Conservation (phyloP, 805 yeast species). For the Monosporozyma solicola region DNA sequence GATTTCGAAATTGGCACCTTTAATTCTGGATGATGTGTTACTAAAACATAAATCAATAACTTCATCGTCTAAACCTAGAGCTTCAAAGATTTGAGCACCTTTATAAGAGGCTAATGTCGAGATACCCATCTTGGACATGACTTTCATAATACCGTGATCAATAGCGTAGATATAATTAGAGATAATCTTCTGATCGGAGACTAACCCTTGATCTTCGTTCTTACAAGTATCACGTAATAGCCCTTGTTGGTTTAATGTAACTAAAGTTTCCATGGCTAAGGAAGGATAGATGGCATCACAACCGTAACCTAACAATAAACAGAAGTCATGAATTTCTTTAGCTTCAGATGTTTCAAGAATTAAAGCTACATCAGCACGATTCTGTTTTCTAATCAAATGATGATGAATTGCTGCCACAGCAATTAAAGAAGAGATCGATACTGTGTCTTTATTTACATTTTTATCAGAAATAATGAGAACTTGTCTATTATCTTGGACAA, state of each 20-base stretch:
- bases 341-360: conserved; percentile 94
- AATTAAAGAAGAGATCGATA: conserved; percentile 77
- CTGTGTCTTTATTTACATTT: conserved; percentile 46
- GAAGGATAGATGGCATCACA: conserved; percentile 95
- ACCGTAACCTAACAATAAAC: conserved; percentile 93
- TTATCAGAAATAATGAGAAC: conserved; percentile 73
- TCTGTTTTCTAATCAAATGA: conserved; percentile 89
- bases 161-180: conserved; percentile 75
- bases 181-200: conserved; percentile 21
- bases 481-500: conserved; percentile 57
- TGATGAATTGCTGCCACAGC: conserved; percentile 98
- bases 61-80: conserved; percentile 89
- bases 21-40: conserved; percentile 94
- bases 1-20: conserved; percentile 91
- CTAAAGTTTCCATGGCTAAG: conserved; percentile 80
- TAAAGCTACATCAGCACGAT: conserved; percentile 89
- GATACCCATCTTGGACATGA: conserved; percentile 99
- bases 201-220: conserved; percentile 48
- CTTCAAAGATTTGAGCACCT: conserved; percentile 98
- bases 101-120: conserved; percentile 96
- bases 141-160: conserved; percentile 89
- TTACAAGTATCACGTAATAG: conserved; percentile 39
- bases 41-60: conserved; percentile 93
- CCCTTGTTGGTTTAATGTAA: conserved; percentile 76
- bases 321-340: conserved; percentile 92